Evolutionary conservation across 2,329 filamentous ascomycete genomes (phyloP), one percentile per base, ranked within the genome.

Genomic region (Colletotrichum echinochloae): DNA sequence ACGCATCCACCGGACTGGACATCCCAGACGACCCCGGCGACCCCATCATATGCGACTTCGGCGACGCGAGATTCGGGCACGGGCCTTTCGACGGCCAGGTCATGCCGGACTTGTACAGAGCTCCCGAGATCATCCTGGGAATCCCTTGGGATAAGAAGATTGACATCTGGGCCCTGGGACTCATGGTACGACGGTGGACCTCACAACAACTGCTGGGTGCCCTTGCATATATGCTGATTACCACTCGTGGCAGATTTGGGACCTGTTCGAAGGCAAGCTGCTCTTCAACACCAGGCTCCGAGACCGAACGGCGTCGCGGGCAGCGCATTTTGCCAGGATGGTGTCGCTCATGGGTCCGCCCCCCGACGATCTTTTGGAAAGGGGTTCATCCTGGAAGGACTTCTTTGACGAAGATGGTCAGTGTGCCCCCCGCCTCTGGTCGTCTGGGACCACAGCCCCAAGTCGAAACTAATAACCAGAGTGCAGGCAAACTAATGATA

Each of bases 271-370:
- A 65, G 75, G 75, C 3, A 73, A 74, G 8, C 70, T 76, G 16
- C 73, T 81, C 5, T 80, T 80, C 64, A 72, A 71, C 41, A 70
- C 57, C 4, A 60, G 60, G 72, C 74, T 48, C 48, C 66, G 46
- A 60, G 73, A 71, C 55, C 76, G 48, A 59, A 73, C 14, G 41
- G 73, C 55, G 52, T 78, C 56, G 41, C 75, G 62, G 69, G 77
- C 62, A 23, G 74, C 77, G 39, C 78, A 80, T 37, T 74, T 81
- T 56, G 78, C 77, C 1, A 75, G 78, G 56, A 81, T 83, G 76
- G 77, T 83, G 5, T 78, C 81, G 3, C 65, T 82, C 9, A 74
- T 84, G 66, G 81, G 81, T 0, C 77, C 75, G 1, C 82, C 81
- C 2, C 79, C 79, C 2, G 73, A 69, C 56, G 74, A 76, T 2